Percentiles rank a stretch among this genome's conserved stretches.
Conservation (phyloP, 2,329 filamentous ascomycete genomes). For the Stromatinia cepivora region DNA sequence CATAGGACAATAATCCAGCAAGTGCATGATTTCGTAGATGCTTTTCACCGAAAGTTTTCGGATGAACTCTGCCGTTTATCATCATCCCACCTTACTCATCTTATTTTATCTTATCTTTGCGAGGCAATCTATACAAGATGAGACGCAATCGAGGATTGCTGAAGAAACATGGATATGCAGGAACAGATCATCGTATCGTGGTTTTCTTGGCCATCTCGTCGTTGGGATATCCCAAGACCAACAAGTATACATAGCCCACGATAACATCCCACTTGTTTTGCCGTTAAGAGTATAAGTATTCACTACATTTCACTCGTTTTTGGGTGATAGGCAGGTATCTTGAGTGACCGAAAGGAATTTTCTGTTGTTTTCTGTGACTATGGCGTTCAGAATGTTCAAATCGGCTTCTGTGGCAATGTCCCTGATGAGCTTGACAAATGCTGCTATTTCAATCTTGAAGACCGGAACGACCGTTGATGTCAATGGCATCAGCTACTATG, state of each 20-base stretch:
- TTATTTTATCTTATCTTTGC: conserved; percentile 20
- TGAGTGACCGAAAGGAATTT: background rate
- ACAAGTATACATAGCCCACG: background rate
- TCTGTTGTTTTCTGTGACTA: background rate
- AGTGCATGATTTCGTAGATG: background rate
- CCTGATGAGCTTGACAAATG: conserved; percentile 14
- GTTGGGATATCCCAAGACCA: background rate
- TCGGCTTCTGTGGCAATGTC: conserved; percentile 12
- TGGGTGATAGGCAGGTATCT: background rate
- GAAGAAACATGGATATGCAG: conserved; percentile 7
- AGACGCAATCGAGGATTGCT: conserved; percentile 4
- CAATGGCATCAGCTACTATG: conserved; percentile 42
- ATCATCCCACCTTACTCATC: conserved; percentile 3
- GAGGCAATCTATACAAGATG: background rate
- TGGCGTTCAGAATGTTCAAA: conserved; percentile 19
- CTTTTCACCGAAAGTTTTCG: background rate
- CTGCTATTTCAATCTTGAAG: conserved; percentile 21
- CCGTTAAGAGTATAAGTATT: conserved; percentile 11
- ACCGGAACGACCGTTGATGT: conserved; percentile 28
- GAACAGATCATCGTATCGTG: conserved; percentile 1
- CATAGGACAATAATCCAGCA: background rate
- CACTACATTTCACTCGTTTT: background rate
- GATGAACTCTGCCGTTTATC: background rate
- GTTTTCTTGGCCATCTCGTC: conserved; percentile 8
- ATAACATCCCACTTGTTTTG: background rate